phyloP scores from a whole-genome alignment of 306 rosid genomes.

The Cucurbita moschata region DNA sequence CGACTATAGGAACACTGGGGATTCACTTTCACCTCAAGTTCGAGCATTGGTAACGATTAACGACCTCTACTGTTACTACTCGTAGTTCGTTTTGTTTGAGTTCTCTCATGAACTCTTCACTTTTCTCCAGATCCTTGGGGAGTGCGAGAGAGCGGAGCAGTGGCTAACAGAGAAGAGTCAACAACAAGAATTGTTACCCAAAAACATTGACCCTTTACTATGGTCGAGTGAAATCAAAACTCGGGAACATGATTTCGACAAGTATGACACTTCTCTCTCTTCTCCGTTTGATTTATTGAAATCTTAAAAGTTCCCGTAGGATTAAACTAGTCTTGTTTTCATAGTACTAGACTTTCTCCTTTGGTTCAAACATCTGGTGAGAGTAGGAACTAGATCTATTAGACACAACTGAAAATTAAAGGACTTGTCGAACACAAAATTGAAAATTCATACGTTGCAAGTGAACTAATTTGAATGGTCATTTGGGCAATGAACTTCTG shows the following conservation, averaged over 20 bases:
- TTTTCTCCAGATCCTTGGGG: constrained; percentile 29
- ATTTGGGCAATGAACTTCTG: neutral
- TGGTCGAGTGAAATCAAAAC: constrained; percentile 51
- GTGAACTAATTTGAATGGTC: neutral
- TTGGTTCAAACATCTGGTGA: no score
- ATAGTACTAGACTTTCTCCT: neutral
- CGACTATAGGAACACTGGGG: constrained; percentile 20
- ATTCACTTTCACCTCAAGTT: constrained; percentile 24
- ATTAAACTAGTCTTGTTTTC: neutral
- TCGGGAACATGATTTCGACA: constrained; percentile 38
- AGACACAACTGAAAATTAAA: no score
- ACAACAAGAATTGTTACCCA: constrained; percentile 52
- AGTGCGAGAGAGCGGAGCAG: constrained; percentile 50
- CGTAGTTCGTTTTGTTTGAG: neutral
- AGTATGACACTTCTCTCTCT: constrained; percentile 25
- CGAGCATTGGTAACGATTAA: constrained; percentile 26
- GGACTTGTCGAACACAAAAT: no score
- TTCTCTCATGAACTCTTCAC: neutral
- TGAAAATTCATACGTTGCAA: neutral
- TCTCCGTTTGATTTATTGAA: neutral
- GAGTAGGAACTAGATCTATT: no score
- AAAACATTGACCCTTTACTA: constrained; percentile 43
- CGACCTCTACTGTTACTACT: neutral
- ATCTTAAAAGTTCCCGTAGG: neutral
- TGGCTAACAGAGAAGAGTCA: constrained; percentile 63